These are phyloP conservation scores for Metschnikowia kofuensis DNA, from an alignment of 805 yeast genomes.

Conservation along the genomic window DNA sequence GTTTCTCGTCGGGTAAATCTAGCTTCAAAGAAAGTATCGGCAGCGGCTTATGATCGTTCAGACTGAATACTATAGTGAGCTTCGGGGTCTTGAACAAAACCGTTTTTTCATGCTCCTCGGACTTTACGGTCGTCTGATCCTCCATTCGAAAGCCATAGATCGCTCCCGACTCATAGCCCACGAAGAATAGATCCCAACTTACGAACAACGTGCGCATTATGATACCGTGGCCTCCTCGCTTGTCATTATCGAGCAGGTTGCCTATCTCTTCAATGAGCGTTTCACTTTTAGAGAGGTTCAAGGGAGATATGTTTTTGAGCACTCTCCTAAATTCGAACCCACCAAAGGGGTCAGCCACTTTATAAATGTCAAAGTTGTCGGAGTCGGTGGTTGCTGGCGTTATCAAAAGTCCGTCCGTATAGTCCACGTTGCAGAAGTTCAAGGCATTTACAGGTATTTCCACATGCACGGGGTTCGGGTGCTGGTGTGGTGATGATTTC, in stretches of 20 bases:
- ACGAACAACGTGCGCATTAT: conserved; percentile 57
- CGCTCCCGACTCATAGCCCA: conserved; percentile 79
- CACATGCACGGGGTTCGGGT: conserved; percentile 23
- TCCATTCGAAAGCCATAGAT: conserved; percentile 27
- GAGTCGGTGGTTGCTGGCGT: conserved; percentile 68
- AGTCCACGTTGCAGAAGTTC: conserved; percentile 63
- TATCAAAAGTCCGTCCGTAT: conserved; percentile 26
- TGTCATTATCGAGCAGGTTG: background rate
- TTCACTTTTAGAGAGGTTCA: background rate
- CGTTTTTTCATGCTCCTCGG: conserved; percentile 5
- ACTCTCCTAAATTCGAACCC: conserved; percentile 27
- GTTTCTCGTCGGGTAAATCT: conserved; percentile 17
- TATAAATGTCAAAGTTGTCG: conserved; percentile 61
- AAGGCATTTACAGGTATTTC: conserved; percentile 69
- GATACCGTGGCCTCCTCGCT: conserved; percentile 50
- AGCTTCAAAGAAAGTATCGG: conserved; percentile 48
- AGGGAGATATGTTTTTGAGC: conserved; percentile 28
- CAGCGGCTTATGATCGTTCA: conserved; percentile 46
- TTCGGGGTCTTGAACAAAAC: conserved; percentile 27
- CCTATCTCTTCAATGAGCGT: conserved; percentile 10
- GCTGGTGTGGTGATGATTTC: background rate
- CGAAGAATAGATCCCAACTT: conserved; percentile 26
- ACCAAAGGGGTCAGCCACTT: conserved; percentile 23
- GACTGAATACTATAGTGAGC: conserved; percentile 19
- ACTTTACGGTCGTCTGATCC: conserved; percentile 4